Evolutionary conservation across 192 early-diverging fungal species (phyloP).

Genomic region (Hyaloraphidium curvatum): DNA sequence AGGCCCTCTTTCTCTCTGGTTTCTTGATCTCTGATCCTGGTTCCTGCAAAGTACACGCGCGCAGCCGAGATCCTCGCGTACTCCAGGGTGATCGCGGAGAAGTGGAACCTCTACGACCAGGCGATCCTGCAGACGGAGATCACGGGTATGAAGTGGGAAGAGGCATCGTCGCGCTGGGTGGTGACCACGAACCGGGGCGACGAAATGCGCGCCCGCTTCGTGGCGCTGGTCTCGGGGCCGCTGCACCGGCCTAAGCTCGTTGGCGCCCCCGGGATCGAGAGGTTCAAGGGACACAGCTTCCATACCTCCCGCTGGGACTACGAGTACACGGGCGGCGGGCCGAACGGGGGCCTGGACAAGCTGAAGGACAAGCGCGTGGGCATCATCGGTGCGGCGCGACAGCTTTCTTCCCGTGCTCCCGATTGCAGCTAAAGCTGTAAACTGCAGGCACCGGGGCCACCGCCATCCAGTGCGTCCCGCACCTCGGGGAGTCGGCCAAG

Average conservation of each 20-base stretch:
- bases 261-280: background rate
- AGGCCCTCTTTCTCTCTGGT: background rate
- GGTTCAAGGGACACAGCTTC: background rate
- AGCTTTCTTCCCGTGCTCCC: background rate
- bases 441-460: background rate
- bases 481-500: background rate
- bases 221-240: background rate
- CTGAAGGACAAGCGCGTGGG: background rate
- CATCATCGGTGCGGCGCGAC: background rate
- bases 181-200: background rate
- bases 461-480: background rate
- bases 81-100: background rate
- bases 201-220: background rate
- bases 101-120: background rate
- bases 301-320: background rate
- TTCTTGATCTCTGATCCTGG: too few species aligned
- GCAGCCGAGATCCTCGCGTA: too few species aligned
- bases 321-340: background rate
- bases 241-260: background rate
- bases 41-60: too few species aligned
- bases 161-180: background rate
- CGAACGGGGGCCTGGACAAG: background rate
- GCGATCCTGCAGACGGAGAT: background rate
- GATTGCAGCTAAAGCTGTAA: background rate
- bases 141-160: background rate